Conservation (phyloP, 805 yeast genomes). For the Ogataea paradorogensis region DNA sequence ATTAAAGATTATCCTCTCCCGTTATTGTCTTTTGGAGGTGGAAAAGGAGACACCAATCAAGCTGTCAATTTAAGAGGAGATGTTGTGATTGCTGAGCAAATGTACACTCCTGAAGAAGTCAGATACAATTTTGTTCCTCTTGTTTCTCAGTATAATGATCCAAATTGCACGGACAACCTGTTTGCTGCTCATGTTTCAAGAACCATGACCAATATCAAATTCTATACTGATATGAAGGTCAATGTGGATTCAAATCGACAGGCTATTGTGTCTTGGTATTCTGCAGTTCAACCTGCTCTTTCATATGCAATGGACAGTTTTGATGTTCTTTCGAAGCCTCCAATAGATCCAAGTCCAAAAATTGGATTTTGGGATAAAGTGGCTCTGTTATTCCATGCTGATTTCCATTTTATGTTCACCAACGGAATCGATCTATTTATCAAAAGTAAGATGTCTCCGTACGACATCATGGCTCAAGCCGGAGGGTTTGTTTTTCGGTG, state of each 20-base stretch:
- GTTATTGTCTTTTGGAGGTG: constrained; percentile 45
- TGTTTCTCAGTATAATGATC: constrained; percentile 34
- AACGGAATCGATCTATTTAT: constrained; percentile 60
- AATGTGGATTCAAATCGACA: constrained; percentile 44
- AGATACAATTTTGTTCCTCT: constrained; percentile 50
- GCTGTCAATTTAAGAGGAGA: constrained; percentile 42
- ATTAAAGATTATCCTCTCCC: constrained; percentile 60
- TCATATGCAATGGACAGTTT: constrained; percentile 61
- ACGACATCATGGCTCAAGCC: constrained; percentile 51
- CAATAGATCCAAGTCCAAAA: constrained; percentile 59
- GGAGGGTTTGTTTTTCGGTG: constrained; percentile 67
- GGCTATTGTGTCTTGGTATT: constrained; percentile 61
- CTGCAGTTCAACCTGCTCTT: constrained; percentile 58
- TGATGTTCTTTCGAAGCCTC: constrained; percentile 68
- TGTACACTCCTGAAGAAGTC: constrained; percentile 48
- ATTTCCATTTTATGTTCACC: constrained; percentile 42
- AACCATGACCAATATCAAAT: constrained; percentile 61
- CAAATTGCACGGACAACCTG: constrained; percentile 39
- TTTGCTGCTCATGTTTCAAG: constrained; percentile 58
- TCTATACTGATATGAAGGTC: constrained; percentile 48
- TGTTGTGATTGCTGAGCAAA: constrained; percentile 56
- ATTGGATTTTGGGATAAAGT: constrained; percentile 74
- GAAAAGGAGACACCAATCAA: constrained; percentile 40
- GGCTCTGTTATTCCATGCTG: constrained; percentile 53
- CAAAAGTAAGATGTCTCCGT: constrained; percentile 60